Conservation (phyloP, 2,329 filamentous ascomycete genomes). For the Grosmannia serpens region DNA sequence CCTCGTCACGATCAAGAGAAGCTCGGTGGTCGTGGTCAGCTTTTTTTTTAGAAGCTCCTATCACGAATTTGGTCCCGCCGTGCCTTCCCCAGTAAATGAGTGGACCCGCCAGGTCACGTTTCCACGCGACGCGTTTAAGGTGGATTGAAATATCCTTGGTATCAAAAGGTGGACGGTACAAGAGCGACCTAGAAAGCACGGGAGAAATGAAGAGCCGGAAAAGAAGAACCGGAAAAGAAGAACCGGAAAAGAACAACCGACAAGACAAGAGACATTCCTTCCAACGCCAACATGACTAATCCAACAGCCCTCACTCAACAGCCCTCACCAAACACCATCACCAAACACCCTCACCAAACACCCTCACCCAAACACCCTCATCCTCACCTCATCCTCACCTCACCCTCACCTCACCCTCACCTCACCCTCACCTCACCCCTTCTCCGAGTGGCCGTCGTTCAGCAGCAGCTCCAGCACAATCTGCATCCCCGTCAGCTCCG, state of each 20-base stretch:
- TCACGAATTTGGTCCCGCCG: background rate
- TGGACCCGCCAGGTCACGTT: background rate
- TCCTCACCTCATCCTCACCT: no score
- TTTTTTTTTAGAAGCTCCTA: background rate
- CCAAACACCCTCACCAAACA: no score
- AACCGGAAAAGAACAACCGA: no score
- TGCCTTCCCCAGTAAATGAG: background rate
- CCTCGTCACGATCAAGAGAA: background rate
- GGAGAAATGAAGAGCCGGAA: background rate
- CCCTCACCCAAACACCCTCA: no score
- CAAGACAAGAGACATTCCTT: no score
- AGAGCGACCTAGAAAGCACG: background rate
- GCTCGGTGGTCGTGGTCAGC: background rate
- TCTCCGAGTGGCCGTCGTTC: conserved; percentile 67
- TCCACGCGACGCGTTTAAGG: background rate
- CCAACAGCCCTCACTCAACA: no score
- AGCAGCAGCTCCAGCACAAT: conserved; percentile 86
- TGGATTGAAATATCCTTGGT: no score
- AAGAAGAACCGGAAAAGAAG: background rate
- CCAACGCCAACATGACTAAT: no score
- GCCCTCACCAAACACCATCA: no score
- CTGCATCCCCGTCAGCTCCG: conserved; percentile 71
- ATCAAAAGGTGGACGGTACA: no score
- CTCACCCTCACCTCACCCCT: conserved; percentile 11
- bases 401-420: no score